Evolutionary conservation across 202 grass and related monocot species (phyloP), one percentile per base, ranked within the genome.

Genomic region (Alloteropsis angusta): DNA sequence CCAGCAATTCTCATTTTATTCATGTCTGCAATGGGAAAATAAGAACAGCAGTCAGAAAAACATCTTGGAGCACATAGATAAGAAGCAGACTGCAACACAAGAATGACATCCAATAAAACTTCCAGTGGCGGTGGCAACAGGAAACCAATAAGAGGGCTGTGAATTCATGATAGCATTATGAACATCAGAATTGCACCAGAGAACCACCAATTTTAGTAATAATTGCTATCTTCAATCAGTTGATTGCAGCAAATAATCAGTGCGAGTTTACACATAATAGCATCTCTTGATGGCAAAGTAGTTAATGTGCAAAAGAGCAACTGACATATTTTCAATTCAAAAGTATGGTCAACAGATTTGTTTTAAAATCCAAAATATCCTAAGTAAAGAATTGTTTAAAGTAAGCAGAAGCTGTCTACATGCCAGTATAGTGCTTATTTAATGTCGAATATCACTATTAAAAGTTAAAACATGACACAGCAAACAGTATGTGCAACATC

Each of bases 1-100:
- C 80, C 76, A 28, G 36, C 74, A 68, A 90, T 88, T 15, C 32
- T 86, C 91, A 93, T 93, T 69, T 86, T 75, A 79, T 82, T 82
- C 62, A 87, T 84, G 71, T 90, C 88, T 76, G 88, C 60, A 79
- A 82, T 36, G 35, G 3, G 50, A 41, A 46, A 21, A 39, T 38
- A 72, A 14, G 30, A 71, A 16, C 17, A 14, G 0, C 23, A 30
- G 35, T 77, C 55, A 86, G 41, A 21, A 63, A 25, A 43, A 19
- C 14, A 63, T 67, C 39, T 62, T 63, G 45, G 58, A 60, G 50
- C n/a, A 84, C n/a, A 59, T 32, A 38, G 17, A 44, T 19, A 52
- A 71, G 37, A 16, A 25, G 54, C 53, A 25, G 6, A 42, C 39
- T 43, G 71, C 23, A 71, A 26, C 58, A 62, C 36, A 45, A 3